A percentile compares a stretch with the other conserved stretches of the same genome.
These are phyloP conservation scores for Saccharomycopsis javanensis DNA, from an alignment of 805 yeast species.

Conservation along the genomic window DNA sequence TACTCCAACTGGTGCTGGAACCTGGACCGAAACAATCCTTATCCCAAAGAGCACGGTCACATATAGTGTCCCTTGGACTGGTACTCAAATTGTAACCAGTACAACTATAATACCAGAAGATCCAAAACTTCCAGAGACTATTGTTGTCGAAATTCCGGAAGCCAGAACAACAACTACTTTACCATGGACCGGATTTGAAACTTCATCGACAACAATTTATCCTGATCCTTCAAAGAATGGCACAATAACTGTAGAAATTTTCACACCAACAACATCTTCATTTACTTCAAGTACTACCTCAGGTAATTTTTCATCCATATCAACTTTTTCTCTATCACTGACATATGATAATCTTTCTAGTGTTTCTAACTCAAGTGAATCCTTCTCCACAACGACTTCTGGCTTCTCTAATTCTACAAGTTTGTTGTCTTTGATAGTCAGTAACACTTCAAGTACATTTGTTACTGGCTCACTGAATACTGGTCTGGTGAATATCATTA, in stretches of 20 bases:
- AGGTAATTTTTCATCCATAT: not conserved
- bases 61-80: not conserved
- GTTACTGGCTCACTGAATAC: not conserved
- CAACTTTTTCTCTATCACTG: not conserved
- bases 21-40: not conserved
- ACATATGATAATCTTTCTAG: too few relatives aligned
- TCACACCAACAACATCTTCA: not conserved
- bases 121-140: not conserved
- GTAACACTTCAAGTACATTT: not conserved
- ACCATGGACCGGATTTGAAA: not conserved
- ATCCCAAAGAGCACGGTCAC: not conserved
- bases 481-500: not conserved
- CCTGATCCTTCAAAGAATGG: not conserved
- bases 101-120: not conserved
- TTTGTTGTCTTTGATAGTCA: not conserved
- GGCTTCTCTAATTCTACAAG: not conserved
- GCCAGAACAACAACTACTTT: not conserved
- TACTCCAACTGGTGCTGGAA: not conserved
- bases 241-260: not conserved
- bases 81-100: not conserved
- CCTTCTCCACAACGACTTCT: not conserved
- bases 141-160: conserved; percentile 6
- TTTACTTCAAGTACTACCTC: not conserved
- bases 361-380: not conserved
- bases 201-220: not conserved